Evolutionary conservation across 169 alveolate genomes (phyloP).

Genomic region (Plasmodium billcollinsi): DNA sequence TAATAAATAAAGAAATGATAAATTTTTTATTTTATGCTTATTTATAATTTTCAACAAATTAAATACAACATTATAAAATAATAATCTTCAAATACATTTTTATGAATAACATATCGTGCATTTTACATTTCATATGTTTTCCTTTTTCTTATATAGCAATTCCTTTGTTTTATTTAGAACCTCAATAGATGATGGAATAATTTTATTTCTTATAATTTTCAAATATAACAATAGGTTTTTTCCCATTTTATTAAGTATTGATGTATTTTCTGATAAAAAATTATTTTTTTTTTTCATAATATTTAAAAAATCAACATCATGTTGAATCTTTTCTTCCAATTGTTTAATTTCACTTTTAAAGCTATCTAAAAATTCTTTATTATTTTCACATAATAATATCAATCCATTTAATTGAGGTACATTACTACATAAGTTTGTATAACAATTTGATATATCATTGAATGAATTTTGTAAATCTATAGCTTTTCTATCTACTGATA

Average conservation of each 20-base stretch:
- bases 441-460: conserved; percentile 53
- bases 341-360: conserved; percentile 56
- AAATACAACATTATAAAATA: neutral
- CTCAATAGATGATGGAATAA: conserved; percentile 32
- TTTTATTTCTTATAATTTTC: conserved; percentile 64
- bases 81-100: neutral
- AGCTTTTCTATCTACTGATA: conserved; percentile 57
- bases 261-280: conserved; percentile 21
- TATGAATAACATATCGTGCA: neutral
- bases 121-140: neutral
- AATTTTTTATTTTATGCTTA: no score
- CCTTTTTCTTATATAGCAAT: conserved; percentile 17
- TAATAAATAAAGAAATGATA: neutral
- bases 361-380: conserved; percentile 50
- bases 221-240: conserved; percentile 44
- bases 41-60: no score
- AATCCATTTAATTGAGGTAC: conserved; percentile 69
- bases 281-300: conserved; percentile 55
- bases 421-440: conserved; percentile 55
- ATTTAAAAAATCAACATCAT: conserved; percentile 43
- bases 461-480: conserved; percentile 51
- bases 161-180: conserved; percentile 55
- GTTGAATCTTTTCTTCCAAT: conserved; percentile 19
- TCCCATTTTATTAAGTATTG: conserved; percentile 46
- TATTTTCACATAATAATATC: conserved; percentile 57